A percentile compares a stretch with the other conserved stretches of the same genome.
phyloP scores from a whole-genome alignment of 768 basidiomycete genomes.

The Punctularia strigosozonata region DNA sequence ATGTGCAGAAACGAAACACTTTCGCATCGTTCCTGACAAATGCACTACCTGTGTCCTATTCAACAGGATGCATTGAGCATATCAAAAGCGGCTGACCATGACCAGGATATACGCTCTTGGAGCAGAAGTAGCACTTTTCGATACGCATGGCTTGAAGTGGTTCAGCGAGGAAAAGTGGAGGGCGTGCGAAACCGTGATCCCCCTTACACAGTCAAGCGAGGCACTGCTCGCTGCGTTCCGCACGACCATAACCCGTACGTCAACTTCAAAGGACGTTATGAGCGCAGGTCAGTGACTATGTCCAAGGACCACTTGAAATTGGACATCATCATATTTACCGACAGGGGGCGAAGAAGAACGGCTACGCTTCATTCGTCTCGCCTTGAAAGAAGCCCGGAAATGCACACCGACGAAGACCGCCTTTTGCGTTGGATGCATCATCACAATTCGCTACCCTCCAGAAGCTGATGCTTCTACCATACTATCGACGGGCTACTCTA shows the following conservation, averaged over 20 bases:
- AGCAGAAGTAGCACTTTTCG: conserved; percentile 99
- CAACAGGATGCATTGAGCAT: not conserved
- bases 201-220: not conserved
- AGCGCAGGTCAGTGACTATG: not conserved
- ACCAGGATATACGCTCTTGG: conserved; percentile 91
- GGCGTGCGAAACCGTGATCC: not conserved
- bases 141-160: conserved; percentile 56
- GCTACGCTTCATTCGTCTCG: conserved; percentile 40
- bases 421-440: conserved; percentile 86
- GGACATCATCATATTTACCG: not conserved
- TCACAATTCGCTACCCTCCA: conserved; percentile 38
- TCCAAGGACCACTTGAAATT: not conserved
- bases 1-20: conserved; percentile 95
- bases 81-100: conserved; percentile 46
- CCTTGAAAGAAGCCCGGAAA: conserved; percentile 60
- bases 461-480: conserved; percentile 30
- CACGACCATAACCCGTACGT: not conserved
- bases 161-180: not conserved
- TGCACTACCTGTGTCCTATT: conserved; percentile 49
- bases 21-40: conserved; percentile 99
- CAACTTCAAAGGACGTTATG: not conserved
- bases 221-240: not conserved
- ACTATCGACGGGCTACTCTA: conserved; percentile 75
- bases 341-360: no score
- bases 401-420: conserved; percentile 62